These are phyloP conservation scores for Trichoderma sp. DNA, from an alignment of 2,329 filamentous ascomycete species.

Conservation along the genomic window DNA sequence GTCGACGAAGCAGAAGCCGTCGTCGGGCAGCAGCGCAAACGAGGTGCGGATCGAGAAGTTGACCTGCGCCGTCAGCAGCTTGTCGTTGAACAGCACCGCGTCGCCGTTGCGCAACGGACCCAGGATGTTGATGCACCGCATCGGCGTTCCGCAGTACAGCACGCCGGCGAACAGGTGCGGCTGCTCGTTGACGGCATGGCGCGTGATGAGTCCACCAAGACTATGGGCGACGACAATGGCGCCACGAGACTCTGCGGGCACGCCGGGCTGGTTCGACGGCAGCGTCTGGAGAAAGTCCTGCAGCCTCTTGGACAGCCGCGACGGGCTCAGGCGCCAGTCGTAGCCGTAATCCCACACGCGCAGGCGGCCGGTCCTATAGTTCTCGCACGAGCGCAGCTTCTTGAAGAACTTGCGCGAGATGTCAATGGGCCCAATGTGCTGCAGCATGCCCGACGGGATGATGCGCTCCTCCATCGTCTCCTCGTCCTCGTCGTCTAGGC, in stretches of 20 bases:
- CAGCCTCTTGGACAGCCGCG: conserved; percentile 71
- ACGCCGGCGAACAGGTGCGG: conserved; percentile 87
- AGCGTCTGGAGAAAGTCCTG: conserved; percentile 71
- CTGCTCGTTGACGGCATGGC: conserved; percentile 81
- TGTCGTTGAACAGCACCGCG: conserved; percentile 84
- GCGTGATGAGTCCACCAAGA: conserved; percentile 82
- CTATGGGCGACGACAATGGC: conserved; percentile 84
- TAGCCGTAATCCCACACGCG: conserved; percentile 90
- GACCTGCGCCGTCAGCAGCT: conserved; percentile 86
- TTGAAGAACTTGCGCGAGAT: conserved; percentile 82
- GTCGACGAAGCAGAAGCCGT: conserved; percentile 86
- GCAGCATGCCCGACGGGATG: conserved; percentile 83
- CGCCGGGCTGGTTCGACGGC: conserved; percentile 68
- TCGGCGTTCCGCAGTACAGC: conserved; percentile 80
- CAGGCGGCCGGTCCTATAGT: conserved; percentile 68
- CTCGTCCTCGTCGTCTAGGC: conserved; percentile 78
- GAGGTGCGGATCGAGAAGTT: conserved; percentile 90
- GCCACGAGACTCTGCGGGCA: conserved; percentile 58
- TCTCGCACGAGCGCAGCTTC: conserved; percentile 71
- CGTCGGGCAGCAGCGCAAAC: conserved; percentile 81
- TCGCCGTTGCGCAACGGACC: conserved; percentile 91
- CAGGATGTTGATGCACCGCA: conserved; percentile 87
- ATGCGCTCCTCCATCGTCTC: conserved; percentile 81
- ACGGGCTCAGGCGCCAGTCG: conserved; percentile 88
- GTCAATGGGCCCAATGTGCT: conserved; percentile 88